Percentiles rank a stretch among this genome's conserved stretches.
phyloP scores from a whole-genome alignment of 805 yeast species.

The Trichomonascus vanleenenianus region DNA sequence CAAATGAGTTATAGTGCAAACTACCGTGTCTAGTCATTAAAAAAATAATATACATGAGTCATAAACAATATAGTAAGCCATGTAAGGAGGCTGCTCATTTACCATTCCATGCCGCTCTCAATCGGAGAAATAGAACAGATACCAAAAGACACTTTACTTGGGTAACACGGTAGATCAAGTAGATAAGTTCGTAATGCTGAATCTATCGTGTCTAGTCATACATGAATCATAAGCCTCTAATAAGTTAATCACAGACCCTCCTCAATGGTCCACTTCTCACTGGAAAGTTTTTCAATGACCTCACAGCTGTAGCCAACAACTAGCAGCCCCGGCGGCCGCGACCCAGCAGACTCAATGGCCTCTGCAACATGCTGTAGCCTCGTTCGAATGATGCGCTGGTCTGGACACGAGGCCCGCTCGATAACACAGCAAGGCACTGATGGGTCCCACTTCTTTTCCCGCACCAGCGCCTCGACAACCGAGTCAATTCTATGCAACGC shows the following conservation, averaged over 20 bases:
- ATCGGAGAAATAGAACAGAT: too few species aligned
- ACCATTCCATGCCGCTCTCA: too few species aligned
- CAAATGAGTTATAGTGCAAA: too few species aligned
- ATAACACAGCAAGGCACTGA: conserved; percentile 74
- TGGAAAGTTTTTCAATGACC: conserved; percentile 32
- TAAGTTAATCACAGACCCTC: conserved; percentile 32
- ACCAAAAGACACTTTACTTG: too few species aligned
- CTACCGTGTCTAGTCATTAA: too few species aligned
- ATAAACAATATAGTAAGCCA: too few species aligned
- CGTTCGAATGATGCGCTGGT: conserved; percentile 79
- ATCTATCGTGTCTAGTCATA: too few species aligned
- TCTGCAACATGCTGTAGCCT: conserved; percentile 55
- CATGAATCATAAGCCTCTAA: neutral
- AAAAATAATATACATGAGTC: too few species aligned
- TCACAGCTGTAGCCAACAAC: conserved; percentile 76
- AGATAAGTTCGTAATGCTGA: too few species aligned
- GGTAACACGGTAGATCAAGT: too few species aligned
- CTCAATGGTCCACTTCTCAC: conserved; percentile 38
- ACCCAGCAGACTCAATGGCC: conserved; percentile 70
- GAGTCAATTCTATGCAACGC: conserved; percentile 62
- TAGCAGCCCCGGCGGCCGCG: conserved; percentile 87
- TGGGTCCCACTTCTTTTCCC: conserved; percentile 58
- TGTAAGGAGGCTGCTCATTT: too few species aligned
- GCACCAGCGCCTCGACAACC: conserved; percentile 33
- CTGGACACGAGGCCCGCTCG: conserved; percentile 90